Conservation (phyloP, 2,329 filamentous ascomycete genomes). For the Colletotrichum melonis region DNA sequence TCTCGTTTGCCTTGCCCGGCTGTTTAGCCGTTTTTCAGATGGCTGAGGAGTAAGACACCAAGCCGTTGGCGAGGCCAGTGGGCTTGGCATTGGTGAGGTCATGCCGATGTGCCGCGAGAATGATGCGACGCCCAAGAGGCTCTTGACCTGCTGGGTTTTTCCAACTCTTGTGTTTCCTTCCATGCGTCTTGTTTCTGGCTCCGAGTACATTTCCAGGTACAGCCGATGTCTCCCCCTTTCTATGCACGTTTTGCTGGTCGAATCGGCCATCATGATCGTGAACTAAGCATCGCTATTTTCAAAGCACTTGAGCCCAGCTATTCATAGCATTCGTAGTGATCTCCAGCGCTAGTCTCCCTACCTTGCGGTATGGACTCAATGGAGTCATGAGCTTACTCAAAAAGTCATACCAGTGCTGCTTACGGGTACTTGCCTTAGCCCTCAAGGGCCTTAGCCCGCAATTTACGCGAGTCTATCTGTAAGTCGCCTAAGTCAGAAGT, state of each 20-base stretch:
- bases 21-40: background rate
- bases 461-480: too few relatives aligned
- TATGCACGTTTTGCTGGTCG: background rate
- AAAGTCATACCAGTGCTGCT: background rate
- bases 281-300: background rate
- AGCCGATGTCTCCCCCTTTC: too few relatives aligned
- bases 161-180: background rate
- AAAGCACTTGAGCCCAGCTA: background rate
- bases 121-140: background rate
- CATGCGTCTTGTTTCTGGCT: background rate
- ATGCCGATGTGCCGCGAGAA: slow-evolving; percentile 2
- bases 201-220: too few relatives aligned
- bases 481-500: background rate
- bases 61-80: background rate
- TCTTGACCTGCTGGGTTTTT: background rate
- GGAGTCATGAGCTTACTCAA: slow-evolving; percentile 5
- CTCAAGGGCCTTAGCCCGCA: too few relatives aligned
- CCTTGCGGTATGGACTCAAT: slow-evolving; percentile 15
- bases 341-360: slow-evolving; percentile 8
- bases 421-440: background rate
- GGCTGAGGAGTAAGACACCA: slow-evolving; percentile 9
- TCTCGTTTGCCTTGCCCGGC: slow-evolving; percentile 13
- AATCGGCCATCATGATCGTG: background rate
- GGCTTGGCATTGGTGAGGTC: background rate
- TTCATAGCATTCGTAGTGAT: background rate